Evolutionary conservation across 2,329 filamentous ascomycete genomes (phyloP).

Genomic region (Microcyclosporella mali): DNA sequence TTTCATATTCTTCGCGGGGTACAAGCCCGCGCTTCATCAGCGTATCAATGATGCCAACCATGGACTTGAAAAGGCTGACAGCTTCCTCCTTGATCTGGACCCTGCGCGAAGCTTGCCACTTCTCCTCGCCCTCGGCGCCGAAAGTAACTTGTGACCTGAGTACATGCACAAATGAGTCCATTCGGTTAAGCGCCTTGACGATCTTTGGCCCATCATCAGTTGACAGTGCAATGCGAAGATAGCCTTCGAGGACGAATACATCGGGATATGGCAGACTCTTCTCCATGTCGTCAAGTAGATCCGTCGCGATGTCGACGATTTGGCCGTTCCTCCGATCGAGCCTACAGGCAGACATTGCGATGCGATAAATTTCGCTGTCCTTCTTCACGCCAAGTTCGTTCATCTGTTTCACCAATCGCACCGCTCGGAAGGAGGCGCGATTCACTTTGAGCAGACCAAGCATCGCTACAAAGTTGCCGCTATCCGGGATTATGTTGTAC

Average conservation of each 20-base stretch:
- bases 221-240: slow-evolving; percentile 51
- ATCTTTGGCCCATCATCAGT: slow-evolving; percentile 29
- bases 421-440: slow-evolving; percentile 58
- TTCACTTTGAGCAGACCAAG: slow-evolving; percentile 60
- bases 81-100: slow-evolving; percentile 13
- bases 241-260: slow-evolving; percentile 46
- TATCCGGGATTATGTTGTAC: slow-evolving; percentile 63
- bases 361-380: slow-evolving; percentile 54
- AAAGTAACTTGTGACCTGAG: slow-evolving; percentile 9
- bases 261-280: slow-evolving; percentile 44
- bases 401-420: slow-evolving; percentile 49
- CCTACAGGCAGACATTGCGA: slow-evolving; percentile 67
- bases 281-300: slow-evolving; percentile 61
- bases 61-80: slow-evolving; percentile 17
- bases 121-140: background rate
- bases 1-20: slow-evolving; percentile 10
- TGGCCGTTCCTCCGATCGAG: slow-evolving; percentile 72
- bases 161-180: slow-evolving; percentile 20
- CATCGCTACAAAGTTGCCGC: slow-evolving; percentile 62
- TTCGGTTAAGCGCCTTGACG: slow-evolving; percentile 18
- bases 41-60: slow-evolving; percentile 27
- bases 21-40: slow-evolving; percentile 21
- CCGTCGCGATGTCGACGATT: slow-evolving; percentile 58
- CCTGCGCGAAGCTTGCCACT: background rate
- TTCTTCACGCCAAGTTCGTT: slow-evolving; percentile 25